Evolutionary conservation across 768 basidiomycete species (phyloP).

Genomic region (Auriscalpium orientale): DNA sequence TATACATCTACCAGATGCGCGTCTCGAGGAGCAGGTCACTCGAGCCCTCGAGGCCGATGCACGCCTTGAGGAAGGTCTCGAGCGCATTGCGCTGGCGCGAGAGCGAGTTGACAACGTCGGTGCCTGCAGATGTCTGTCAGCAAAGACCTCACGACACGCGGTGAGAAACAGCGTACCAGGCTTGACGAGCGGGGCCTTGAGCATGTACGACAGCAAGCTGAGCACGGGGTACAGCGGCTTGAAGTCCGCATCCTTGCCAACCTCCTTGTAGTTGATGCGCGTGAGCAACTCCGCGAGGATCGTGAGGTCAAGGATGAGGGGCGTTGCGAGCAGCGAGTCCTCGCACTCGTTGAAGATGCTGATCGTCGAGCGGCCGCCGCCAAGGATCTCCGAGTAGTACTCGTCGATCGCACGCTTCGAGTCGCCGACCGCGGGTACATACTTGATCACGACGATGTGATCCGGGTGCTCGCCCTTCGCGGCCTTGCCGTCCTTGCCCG

Average conservation of each 20-base stretch:
- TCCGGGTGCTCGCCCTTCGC: slow-evolving; percentile 95
- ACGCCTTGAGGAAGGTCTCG: slow-evolving; percentile 91
- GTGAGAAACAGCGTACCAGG: slow-evolving; percentile 41
- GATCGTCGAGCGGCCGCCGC: slow-evolving; percentile 89
- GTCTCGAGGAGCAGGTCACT: slow-evolving; percentile 83
- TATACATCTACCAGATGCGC: slow-evolving; percentile 61
- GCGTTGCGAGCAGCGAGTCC: slow-evolving; percentile 94
- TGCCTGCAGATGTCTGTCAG: slow-evolving; percentile 33
- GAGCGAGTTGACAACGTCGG: slow-evolving; percentile 91
- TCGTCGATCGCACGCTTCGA: slow-evolving; percentile 99
- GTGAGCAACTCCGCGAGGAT: slow-evolving; percentile 93
- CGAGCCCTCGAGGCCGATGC: slow-evolving; percentile 77
- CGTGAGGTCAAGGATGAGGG: slow-evolving; percentile 87
- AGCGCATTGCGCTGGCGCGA: slow-evolving; percentile 93
- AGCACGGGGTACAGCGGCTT: slow-evolving; percentile 84
- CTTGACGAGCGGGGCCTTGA: slow-evolving; percentile 97
- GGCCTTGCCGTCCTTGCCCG: slow-evolving; percentile 39
- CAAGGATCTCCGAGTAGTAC: slow-evolving; percentile 97
- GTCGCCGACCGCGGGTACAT: slow-evolving; percentile 93
- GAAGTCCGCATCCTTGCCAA: slow-evolving; percentile 50
- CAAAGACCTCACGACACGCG: neutral
- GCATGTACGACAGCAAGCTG: slow-evolving; percentile 92
- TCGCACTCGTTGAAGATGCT: slow-evolving; percentile 99
- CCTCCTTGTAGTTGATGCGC: slow-evolving; percentile 80
- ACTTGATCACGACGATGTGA: slow-evolving; percentile 96